Percentiles rank a stretch among this genome's conserved stretches.
Conservation (phyloP, 2,329 filamentous ascomycete species). For the Tetracladium maxilliforme region DNA sequence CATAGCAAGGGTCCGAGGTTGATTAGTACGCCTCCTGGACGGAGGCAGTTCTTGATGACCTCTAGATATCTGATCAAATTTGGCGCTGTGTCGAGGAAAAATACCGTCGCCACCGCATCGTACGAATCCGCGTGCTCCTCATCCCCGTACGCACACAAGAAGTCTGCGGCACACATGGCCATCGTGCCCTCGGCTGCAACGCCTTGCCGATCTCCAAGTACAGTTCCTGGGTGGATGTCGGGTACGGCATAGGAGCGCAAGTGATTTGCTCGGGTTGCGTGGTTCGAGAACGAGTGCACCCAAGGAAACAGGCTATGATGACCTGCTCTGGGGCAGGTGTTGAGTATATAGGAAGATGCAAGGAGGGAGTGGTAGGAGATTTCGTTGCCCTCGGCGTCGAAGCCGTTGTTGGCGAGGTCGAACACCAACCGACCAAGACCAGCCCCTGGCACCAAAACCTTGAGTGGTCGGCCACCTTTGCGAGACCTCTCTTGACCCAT, state of each 20-base stretch:
- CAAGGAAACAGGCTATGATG: constrained; percentile 73
- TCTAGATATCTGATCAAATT: constrained; percentile 86
- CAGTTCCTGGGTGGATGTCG: constrained; percentile 58
- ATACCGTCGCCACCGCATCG: constrained; percentile 77
- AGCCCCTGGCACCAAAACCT: constrained; percentile 76
- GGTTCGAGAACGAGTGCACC: constrained; percentile 79
- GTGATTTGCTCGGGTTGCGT: constrained; percentile 59
- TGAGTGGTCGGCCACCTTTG: constrained; percentile 24
- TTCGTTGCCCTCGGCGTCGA: constrained; percentile 74
- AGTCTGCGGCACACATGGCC: constrained; percentile 90
- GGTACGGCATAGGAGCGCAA: constrained; percentile 61
- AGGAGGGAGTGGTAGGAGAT: constrained; percentile 96
- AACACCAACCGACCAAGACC: constrained; percentile 82
- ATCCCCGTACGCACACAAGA: constrained; percentile 69
- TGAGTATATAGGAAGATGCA: constrained; percentile 64
- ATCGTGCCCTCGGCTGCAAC: constrained; percentile 42
- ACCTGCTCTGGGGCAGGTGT: constrained; percentile 41
- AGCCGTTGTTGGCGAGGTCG: constrained; percentile 64
- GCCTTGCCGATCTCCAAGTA: constrained; percentile 23
- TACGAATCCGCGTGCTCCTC: constrained; percentile 46
- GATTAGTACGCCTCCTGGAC: constrained; percentile 65
- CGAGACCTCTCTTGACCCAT: constrained; percentile 33
- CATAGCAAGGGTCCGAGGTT: constrained; percentile 87
- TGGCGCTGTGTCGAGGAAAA: constrained; percentile 94
- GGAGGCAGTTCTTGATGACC: constrained; percentile 65